phyloP scores from a whole-genome alignment of 495 filamentous ascomycete genomes.

The Bacidia gigantensis region DNA sequence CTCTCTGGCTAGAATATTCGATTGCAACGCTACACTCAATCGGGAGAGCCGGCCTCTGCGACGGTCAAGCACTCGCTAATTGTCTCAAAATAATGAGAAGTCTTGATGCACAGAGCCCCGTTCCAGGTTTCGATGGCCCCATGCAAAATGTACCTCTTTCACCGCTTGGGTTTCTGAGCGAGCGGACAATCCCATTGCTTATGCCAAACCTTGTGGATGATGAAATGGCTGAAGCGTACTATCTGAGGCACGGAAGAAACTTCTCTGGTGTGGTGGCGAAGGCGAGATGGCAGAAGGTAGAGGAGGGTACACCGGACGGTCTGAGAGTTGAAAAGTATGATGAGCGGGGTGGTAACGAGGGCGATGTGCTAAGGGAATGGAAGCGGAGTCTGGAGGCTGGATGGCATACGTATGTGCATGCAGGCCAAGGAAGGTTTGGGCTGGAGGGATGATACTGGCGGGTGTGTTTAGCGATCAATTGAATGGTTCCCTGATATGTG shows the following conservation, averaged over 20 bases:
- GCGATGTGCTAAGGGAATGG: neutral
- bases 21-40: neutral
- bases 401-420: neutral
- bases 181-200: neutral
- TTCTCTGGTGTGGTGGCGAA: neutral
- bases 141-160: neutral
- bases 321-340: neutral
- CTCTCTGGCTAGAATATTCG: neutral
- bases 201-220: neutral
- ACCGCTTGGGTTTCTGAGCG: neutral
- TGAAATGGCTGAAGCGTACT: neutral
- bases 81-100: neutral
- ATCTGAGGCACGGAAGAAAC: neutral
- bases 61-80: neutral
- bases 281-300: neutral
- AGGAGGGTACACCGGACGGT: neutral
- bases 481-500: too few relatives aligned
- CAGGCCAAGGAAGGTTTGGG: neutral
- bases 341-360: neutral
- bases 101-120: neutral
- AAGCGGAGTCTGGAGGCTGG: neutral
- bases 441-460: too few relatives aligned
- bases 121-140: neutral
- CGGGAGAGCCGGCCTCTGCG: neutral
- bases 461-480: too few relatives aligned